Evolutionary conservation across 306 rosid genomes (phyloP), one percentile per base, ranked within the genome.

Genomic region (Myrica gale): DNA sequence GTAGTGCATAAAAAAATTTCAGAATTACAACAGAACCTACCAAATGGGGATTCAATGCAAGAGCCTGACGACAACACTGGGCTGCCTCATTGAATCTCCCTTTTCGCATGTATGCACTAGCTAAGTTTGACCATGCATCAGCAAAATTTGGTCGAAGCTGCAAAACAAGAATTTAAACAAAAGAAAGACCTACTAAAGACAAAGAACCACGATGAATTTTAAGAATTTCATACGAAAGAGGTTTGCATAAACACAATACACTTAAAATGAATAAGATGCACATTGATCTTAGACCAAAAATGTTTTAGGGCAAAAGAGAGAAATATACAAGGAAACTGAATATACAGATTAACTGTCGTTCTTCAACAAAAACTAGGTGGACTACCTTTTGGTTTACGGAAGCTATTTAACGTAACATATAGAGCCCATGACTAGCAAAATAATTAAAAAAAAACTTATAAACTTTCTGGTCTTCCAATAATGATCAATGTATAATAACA

Each of bases 1-100:
- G 62, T 55, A 62, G 19, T n/a, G 45, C 68, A 69, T 5, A 10
- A 44, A 32, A 7, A 45, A 61, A 68, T 66, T 17, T 32, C 21
- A 48, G 37, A 26, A 62, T 8, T 17, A 56, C 57, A 53, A 50
- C 26, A 63, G 41, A 76, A 32, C 60, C 50, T 88, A 92, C 99
- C 97, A 96, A 86, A 76, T 75, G 82, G 79, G 99, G 99, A 84
- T 96, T 96, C 57, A 96, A 81, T 5, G 96, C 90, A 78, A 96
- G 97, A 74, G 99, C 99, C 84, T 96, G 99, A 75, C 94, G 99
- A 76, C 99, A 96, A 78, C 98, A 96, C 72, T 92, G 99, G 8
- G 97, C 97, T 15, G 99, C 99, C 87, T 96, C 99, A 17, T 82
- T 86, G 71, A 88, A 96, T 76, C 97, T 88, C 74, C 98, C 99